Evolutionary conservation across 1,139 yeast genomes (phyloP).

Genomic region (Taiozyma sp.): DNA sequence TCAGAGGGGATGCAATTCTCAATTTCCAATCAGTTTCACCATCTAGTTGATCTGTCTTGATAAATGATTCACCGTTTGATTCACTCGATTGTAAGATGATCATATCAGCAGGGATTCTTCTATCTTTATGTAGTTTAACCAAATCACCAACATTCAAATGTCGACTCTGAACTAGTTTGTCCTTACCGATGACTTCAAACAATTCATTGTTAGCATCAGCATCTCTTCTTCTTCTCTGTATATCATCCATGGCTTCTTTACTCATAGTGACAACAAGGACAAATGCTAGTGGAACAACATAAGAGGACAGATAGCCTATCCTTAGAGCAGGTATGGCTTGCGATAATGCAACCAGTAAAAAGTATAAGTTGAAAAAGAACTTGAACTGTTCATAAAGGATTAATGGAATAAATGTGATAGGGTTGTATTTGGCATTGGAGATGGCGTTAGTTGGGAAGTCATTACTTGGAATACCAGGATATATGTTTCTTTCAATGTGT

Average conservation of each 20-base stretch:
- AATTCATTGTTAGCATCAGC: slow-evolving; percentile 80
- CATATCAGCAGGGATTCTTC: slow-evolving; percentile 91
- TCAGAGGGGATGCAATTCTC: slow-evolving; percentile 66
- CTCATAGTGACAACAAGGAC: slow-evolving; percentile 90
- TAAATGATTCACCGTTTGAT: slow-evolving; percentile 80
- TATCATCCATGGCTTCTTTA: slow-evolving; percentile 94
- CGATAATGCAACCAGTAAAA: slow-evolving; percentile 87
- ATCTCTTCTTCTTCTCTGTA: slow-evolving; percentile 86
- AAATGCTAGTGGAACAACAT: slow-evolving; percentile 90
- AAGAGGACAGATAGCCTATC: slow-evolving; percentile 90
- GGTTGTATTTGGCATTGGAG: slow-evolving; percentile 92
- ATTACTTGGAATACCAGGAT: slow-evolving; percentile 34
- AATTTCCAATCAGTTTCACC: slow-evolving; percentile 99
- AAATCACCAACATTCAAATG: slow-evolving; percentile 83
- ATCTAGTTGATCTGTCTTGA: slow-evolving; percentile 95
- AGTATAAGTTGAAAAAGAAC: slow-evolving; percentile 91
- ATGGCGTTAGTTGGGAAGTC: slow-evolving; percentile 73
- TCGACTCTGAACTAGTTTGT: slow-evolving; percentile 51
- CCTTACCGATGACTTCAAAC: slow-evolving; percentile 62
- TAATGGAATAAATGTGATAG: slow-evolving; percentile 82
- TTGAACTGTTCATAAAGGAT: slow-evolving; percentile 94
- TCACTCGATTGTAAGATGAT: slow-evolving; percentile 82
- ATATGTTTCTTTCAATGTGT: slow-evolving; percentile 34
- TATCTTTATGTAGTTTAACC: slow-evolving; percentile 76
- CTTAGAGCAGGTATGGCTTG: slow-evolving; percentile 89